phyloP scores from a whole-genome alignment of 164 flowering plant species.

The Dillenia turbinata region DNA sequence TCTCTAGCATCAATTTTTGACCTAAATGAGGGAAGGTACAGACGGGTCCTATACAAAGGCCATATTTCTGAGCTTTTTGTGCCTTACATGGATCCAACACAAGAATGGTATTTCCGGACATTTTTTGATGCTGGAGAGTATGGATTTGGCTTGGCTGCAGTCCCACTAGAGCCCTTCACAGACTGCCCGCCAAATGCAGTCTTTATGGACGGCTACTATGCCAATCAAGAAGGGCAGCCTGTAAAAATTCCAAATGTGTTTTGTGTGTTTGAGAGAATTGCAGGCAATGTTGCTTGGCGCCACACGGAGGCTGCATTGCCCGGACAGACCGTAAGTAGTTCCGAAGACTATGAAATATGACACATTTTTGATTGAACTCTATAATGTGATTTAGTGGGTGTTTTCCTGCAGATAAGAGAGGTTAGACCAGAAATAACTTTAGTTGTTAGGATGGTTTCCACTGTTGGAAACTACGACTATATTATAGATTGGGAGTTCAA shows the following conservation, averaged over 20 bases:
- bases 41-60: no score
- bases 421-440: slow-evolving; percentile 27
- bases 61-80: no score
- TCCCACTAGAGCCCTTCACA: neutral
- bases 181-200: neutral
- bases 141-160: neutral
- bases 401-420: neutral
- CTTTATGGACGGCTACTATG: neutral
- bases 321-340: no score
- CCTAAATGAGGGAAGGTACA: no score
- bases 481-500: slow-evolving; percentile 40
- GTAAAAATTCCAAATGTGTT: neutral
- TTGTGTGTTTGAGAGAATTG: neutral
- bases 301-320: slow-evolving; percentile 44
- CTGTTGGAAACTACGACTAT: slow-evolving; percentile 38
- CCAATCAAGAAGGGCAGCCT: neutral
- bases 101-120: neutral
- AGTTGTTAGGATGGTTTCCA: slow-evolving; percentile 38
- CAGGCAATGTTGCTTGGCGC: slow-evolving; percentile 41
- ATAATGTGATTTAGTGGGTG: neutral
- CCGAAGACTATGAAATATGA: no score
- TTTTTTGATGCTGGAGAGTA: neutral
- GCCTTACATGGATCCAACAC: neutral
- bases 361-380: neutral
- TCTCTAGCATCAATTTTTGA: no score